Percentiles rank a stretch among this genome's conserved stretches.
Evolutionary conservation across 768 basidiomycete species (phyloP).

Genomic region (Naematelia aurantialba): DNA sequence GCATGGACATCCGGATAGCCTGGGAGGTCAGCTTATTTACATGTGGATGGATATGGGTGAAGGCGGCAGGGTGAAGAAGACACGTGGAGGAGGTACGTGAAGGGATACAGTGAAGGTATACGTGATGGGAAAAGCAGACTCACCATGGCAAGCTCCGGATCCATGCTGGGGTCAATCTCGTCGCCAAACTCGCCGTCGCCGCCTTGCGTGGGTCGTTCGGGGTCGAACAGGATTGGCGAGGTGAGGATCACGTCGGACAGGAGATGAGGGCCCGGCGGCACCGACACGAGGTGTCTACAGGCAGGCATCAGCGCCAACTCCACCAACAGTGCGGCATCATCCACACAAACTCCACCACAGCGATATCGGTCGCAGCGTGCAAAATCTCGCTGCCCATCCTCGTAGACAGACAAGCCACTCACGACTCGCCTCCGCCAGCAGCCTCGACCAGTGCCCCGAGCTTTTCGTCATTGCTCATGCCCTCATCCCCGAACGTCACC

Average conservation of each 20-base stretch:
- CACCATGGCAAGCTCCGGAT: constrained; percentile 96
- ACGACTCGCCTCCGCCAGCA: constrained; percentile 52
- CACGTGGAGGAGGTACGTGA: no score
- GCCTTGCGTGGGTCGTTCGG: constrained; percentile 54
- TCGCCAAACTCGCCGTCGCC: constrained; percentile 42
- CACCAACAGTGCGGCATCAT: not conserved
- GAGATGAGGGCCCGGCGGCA: constrained; percentile 70
- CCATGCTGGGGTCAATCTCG: constrained; percentile 81
- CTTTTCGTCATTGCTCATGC: constrained; percentile 62
- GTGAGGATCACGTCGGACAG: constrained; percentile 77
- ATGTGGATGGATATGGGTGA: no score
- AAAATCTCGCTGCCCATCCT: no score
- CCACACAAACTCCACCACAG: no score
- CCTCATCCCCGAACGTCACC: constrained; percentile 74
- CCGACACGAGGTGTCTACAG: constrained; percentile 70
- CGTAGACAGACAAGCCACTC: no score
- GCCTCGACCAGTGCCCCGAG: constrained; percentile 79
- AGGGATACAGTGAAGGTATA: no score
- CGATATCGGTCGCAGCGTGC: no score
- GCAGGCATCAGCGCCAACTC: not conserved
- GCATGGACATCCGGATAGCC: constrained; percentile 96
- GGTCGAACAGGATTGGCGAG: constrained; percentile 78
- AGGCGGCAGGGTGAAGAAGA: no score
- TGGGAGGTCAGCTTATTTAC: constrained; percentile 43
- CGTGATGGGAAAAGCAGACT: constrained; percentile 29